These are phyloP conservation scores for Acanthamoeba quina DNA, from an alignment of 208 protist species.

Conservation along the genomic window DNA sequence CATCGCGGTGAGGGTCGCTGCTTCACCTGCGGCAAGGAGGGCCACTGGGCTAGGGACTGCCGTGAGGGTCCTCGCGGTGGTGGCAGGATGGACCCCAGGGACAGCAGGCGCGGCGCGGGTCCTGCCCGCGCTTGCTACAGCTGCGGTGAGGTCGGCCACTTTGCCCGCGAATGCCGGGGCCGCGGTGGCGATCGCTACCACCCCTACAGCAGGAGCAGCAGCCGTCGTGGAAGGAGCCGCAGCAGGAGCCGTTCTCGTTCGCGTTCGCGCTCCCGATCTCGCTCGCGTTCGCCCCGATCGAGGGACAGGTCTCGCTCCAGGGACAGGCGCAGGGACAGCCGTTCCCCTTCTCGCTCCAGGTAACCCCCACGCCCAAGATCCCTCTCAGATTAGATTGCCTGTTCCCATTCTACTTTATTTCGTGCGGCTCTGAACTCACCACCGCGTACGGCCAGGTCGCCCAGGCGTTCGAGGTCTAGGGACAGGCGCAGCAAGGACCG, in stretches of 20 bases:
- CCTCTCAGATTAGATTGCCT: too few relatives aligned
- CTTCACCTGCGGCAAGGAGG: slow-evolving; percentile 25
- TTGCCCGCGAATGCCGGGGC: slow-evolving; percentile 10
- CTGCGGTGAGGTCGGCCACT: slow-evolving; percentile 21
- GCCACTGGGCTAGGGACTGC: not conserved
- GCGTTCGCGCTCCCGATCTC: not conserved
- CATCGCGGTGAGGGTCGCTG: slow-evolving; percentile 40
- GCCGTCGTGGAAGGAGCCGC: not conserved
- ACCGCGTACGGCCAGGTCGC: too few relatives aligned
- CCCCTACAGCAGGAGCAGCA: slow-evolving; percentile 18
- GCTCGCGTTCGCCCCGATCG: not conserved
- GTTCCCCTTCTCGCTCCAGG: slow-evolving; percentile 2
- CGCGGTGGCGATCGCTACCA: not conserved
- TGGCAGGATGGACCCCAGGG: not conserved
- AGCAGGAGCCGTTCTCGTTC: not conserved
- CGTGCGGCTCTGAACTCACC: too few relatives aligned
- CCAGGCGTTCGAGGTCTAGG: not conserved
- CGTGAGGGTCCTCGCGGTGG: not conserved
- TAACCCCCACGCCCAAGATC: not conserved
- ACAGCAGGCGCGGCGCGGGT: not conserved
- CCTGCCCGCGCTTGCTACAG: not conserved
- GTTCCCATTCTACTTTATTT: too few relatives aligned
- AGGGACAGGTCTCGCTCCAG: slow-evolving; percentile 1
- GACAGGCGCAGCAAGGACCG: not conserved
- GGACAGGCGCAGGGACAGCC: not conserved